These are phyloP conservation scores for Exophiala sideris DNA, from an alignment of 2,329 filamentous ascomycete genomes.

Conservation along the genomic window DNA sequence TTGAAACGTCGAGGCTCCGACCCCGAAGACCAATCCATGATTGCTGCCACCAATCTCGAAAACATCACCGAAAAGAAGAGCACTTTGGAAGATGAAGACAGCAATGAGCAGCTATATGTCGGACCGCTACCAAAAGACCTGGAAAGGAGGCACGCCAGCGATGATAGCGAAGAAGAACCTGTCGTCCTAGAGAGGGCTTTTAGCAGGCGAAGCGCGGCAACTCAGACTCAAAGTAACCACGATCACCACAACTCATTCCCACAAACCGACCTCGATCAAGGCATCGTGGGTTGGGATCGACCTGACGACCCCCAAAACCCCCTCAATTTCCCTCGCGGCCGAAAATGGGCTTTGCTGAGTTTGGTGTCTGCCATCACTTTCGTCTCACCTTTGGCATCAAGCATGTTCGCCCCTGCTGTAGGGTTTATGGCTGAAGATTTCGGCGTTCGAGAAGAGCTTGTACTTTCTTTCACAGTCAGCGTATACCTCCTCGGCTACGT, in stretches of 20 bases:
- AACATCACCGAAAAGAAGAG: too few relatives aligned
- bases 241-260: not conserved
- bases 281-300: slow-evolving; percentile 47
- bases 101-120: too few relatives aligned
- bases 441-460: slow-evolving; percentile 38
- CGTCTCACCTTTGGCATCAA: slow-evolving; percentile 61
- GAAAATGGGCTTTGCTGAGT: slow-evolving; percentile 57
- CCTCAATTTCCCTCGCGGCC: slow-evolving; percentile 54
- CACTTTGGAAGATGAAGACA: too few relatives aligned
- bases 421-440: slow-evolving; percentile 53
- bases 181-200: too few relatives aligned
- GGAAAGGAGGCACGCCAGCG: too few relatives aligned
- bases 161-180: too few relatives aligned
- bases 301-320: slow-evolving; percentile 50
- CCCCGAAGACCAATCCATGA: too few relatives aligned
- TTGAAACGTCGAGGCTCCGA: too few relatives aligned
- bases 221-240: too few relatives aligned
- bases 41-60: too few relatives aligned
- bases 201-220: too few relatives aligned
- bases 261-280: slow-evolving; percentile 1
- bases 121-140: too few relatives aligned
- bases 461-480: slow-evolving; percentile 50
- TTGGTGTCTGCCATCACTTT: slow-evolving; percentile 58
- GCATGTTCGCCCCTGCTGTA: slow-evolving; percentile 56
- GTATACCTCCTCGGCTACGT: slow-evolving; percentile 55